phyloP scores from a whole-genome alignment of 2,329 filamentous ascomycete species.

The Immersiporthe knoxdaviesiana region DNA sequence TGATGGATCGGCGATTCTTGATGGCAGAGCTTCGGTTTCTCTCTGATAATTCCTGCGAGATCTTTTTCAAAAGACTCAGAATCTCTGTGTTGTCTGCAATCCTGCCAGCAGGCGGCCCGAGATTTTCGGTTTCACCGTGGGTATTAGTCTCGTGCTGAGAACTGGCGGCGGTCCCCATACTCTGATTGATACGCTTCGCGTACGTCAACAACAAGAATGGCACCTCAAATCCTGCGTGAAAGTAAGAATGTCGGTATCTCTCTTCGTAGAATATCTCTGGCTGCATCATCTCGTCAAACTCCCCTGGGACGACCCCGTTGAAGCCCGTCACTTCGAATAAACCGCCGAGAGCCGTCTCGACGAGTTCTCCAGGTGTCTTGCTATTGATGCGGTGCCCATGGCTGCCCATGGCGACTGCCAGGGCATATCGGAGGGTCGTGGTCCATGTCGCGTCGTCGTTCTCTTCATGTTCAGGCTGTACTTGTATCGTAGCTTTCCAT shows the following conservation, averaged over 20 bases:
- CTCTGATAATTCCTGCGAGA: neutral
- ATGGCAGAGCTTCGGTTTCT: neutral
- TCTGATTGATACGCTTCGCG: neutral
- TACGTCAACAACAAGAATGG: neutral
- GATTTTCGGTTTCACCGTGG: no score
- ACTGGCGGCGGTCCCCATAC: neutral
- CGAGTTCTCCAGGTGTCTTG: neutral
- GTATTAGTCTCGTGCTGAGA: no score
- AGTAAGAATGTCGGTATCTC: neutral
- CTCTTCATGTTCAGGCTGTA: neutral
- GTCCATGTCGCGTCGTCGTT: neutral
- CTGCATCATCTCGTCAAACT: neutral
- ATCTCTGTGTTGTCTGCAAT: neutral
- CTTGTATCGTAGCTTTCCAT: neutral
- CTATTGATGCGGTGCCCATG: neutral
- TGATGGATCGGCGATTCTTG: neutral
- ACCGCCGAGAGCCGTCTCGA: neutral
- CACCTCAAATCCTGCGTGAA: neutral
- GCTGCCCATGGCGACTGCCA: neutral
- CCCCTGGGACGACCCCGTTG: neutral
- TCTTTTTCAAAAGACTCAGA: neutral
- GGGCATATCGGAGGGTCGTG: neutral
- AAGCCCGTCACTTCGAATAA: neutral
- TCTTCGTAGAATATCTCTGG: neutral
- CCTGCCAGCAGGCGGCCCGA: neutral